phyloP scores from a whole-genome alignment of 345 rosid genomes.

The Melastoma malabathricum region DNA sequence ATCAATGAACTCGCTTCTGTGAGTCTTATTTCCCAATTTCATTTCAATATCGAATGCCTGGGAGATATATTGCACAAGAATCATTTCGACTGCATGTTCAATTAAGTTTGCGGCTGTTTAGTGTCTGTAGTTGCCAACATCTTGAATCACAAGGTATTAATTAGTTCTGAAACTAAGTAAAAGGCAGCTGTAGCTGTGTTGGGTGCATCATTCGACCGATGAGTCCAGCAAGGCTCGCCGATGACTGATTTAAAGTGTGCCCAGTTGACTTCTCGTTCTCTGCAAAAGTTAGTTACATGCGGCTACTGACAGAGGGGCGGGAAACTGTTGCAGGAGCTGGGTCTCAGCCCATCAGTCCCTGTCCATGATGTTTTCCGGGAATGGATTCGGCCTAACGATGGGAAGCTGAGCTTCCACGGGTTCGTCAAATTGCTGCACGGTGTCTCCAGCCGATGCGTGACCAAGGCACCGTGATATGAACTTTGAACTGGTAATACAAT shows the following conservation, averaged over 20 bases:
- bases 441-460: conserved; percentile 37
- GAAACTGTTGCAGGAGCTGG: conserved; percentile 63
- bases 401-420: conserved; percentile 91
- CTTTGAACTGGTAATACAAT: neutral
- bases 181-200: too few relatives aligned
- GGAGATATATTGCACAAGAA: too few relatives aligned
- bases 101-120: too few relatives aligned
- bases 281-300: neutral
- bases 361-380: conserved; percentile 80
- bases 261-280: neutral
- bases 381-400: conserved; percentile 85
- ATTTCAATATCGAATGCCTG: too few relatives aligned
- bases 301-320: neutral
- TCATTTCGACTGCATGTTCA: too few relatives aligned
- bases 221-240: too few relatives aligned
- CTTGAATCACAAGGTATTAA: too few relatives aligned
- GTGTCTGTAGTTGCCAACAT: too few relatives aligned
- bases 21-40: conserved; percentile 11
- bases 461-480: conserved; percentile 19
- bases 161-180: too few relatives aligned
- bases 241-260: neutral
- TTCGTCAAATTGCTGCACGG: conserved; percentile 79
- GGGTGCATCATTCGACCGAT: too few relatives aligned
- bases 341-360: conserved; percentile 82
- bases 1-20: conserved; percentile 94